phyloP scores from a whole-genome alignment of 2,329 filamentous ascomycete genomes.

The Hypoxylon sp. region DNA sequence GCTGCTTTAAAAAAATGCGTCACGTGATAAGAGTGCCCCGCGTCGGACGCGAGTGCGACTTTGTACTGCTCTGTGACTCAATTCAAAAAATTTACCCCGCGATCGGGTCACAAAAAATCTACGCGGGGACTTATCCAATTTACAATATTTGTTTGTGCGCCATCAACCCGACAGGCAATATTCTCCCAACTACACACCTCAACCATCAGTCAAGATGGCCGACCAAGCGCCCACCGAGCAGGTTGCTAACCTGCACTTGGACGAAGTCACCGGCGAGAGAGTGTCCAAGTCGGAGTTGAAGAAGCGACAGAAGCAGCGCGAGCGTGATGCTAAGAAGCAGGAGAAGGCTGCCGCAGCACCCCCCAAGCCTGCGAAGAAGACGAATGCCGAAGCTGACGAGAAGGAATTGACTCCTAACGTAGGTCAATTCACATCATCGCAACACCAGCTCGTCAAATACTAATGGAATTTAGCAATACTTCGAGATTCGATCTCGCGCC shows the following conservation, averaged over 20 bases:
- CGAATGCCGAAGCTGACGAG: constrained; percentile 65
- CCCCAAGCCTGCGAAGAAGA: constrained; percentile 71
- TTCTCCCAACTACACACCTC: not conserved
- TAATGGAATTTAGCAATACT: constrained; percentile 70
- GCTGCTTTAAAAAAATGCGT: too few species aligned
- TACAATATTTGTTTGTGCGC: constrained; percentile 12
- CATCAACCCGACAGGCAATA: not conserved
- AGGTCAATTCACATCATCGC: constrained; percentile 52
- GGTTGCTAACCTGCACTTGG: constrained; percentile 82
- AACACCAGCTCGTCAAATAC: not conserved
- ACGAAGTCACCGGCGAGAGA: constrained; percentile 93
- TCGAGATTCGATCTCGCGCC: constrained; percentile 90
- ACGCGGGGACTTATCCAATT: constrained; percentile 11
- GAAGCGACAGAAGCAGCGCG: constrained; percentile 92
- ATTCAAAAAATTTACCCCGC: constrained; percentile 44
- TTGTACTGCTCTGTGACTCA: constrained; percentile 29
- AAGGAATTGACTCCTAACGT: constrained; percentile 84
- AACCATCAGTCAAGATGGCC: constrained; percentile 37
- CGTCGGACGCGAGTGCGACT: constrained; percentile 26
- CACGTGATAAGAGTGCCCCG: constrained; percentile 31
- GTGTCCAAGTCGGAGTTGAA: constrained; percentile 90
- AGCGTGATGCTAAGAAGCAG: constrained; percentile 89
- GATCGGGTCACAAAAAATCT: constrained; percentile 38
- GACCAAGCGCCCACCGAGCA: constrained; percentile 61
- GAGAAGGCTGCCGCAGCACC: constrained; percentile 81